Evolutionary conservation across 306 rosid species (phyloP), one percentile per base, ranked within the genome.

Genomic region (Cyclanthera cordifolia): DNA sequence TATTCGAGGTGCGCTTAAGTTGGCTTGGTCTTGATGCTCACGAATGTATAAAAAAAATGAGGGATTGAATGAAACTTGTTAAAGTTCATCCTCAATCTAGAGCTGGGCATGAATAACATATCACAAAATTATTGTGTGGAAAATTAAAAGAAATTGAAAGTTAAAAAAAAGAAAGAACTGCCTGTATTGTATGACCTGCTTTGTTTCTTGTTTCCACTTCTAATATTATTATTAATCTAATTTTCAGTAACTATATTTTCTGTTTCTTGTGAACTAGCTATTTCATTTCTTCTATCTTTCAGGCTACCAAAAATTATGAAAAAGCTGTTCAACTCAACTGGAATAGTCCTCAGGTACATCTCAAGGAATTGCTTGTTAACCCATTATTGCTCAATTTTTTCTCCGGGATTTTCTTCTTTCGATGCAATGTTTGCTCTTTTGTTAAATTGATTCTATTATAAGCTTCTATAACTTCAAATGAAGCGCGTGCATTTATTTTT

Each of bases 321-420:
- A 86, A 85, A 67, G 99, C 99, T 50, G 97, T 94, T 75, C 86
- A 83, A 67, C 99, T 94, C 76, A 94, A 88, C 81, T 94, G 99
- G 99, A 94, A 94, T 78, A 94, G 95, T 79, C 99, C 99, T 48
- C 99, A 94, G 99, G 98, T 93, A 76, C 70, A 60, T 70, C 53
- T 34, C 78, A 67, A 79, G 57, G 73, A 70, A 60, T 67, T 76
- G 34, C 32, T 23, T 19, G 60, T 23, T 37, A 49, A 28, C 15
- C 50, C 53, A 19, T 16, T 16, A 20, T 27, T 43, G 2, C 30
- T 32, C 16, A 9, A 68, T 25, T 27, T 25, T 65, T 4, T 15
- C 53, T 6, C 23, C 7, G 53, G 23, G 53, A 14, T 45, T 14
- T 45, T 23, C 53, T 64, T 63, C 51, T 43, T 65, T 37, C 53